Base-by-base conservation (phyloP, 441 rosid genomes). In the Brassica balearica region DNA sequence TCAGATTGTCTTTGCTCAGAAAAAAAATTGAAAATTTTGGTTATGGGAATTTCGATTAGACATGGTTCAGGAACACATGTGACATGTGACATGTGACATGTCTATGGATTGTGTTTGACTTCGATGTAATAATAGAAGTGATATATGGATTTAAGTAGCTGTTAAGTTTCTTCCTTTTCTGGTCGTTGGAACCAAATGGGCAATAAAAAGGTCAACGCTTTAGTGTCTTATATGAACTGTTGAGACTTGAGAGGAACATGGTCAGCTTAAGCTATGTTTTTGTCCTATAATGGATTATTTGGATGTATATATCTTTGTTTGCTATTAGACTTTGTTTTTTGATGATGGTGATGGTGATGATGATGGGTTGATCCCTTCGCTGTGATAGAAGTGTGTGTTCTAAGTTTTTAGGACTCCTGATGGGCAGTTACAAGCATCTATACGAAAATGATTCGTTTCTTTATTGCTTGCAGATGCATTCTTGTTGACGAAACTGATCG, bases 401-500 rank as follows among this genome's bases (percentile, higher is more conserved):
- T 43, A 43, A 43, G 14, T 46, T 1, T 25, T 46, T 46, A 4
- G 67, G 58, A 36, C n/a, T 15, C 25, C 0, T 56, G 3, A 68
- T 68, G 25, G 5, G 3, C 32, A 17, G 48, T 11, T 4, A 27
- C 34, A 29, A 8, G 36, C 32, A 27, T 9, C 46, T 36, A 36
- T 36, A 43, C 41, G 41, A 27, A 27, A 27, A 27, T 27, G 48
- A 41, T 10, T 41, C 23, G 64, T 14, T 68, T 56, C 48, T 9
- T 55, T 12, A 9, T 77, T 38, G 20, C 38, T 63, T 77, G 82
- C 90, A 96, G 99, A 86, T 96, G 99, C 92, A 96, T 96, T 82
- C 88, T 96, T 74, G 97, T 96, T 84, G 97, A 96, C 73, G 97
- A 93, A 87, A 88, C 80, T 67, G 99, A 96, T 82, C 83, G 64